Conservation (phyloP, 2,329 filamentous ascomycete genomes). For the Penicillium digitatum region DNA sequence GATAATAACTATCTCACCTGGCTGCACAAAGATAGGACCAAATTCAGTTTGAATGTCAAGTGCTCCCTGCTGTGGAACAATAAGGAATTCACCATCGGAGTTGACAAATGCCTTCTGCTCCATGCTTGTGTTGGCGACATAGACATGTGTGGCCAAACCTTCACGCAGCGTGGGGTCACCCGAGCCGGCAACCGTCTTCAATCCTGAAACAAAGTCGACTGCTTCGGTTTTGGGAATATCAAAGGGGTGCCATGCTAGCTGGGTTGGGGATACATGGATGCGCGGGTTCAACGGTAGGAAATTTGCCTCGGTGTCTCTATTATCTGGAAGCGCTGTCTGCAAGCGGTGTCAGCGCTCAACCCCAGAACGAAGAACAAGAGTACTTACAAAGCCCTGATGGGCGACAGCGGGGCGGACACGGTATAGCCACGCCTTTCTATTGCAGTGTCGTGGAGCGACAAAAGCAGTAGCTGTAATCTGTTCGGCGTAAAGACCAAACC, state of each 20-base stretch:
- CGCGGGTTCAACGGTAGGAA: slow-evolving; percentile 47
- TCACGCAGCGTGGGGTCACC: slow-evolving; percentile 56
- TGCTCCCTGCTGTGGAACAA: slow-evolving; percentile 61
- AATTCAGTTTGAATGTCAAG: slow-evolving; percentile 67
- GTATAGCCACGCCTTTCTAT: slow-evolving; percentile 59
- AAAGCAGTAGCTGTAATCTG: slow-evolving; percentile 59
- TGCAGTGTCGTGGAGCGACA: slow-evolving; percentile 54
- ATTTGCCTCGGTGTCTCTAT: slow-evolving; percentile 33
- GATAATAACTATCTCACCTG: slow-evolving; percentile 65
- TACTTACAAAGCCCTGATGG: slow-evolving; percentile 50
- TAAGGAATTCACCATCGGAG: slow-evolving; percentile 63
- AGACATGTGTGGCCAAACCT: slow-evolving; percentile 55
- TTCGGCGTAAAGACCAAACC: slow-evolving; percentile 36
- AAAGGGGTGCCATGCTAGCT: slow-evolving; percentile 57
- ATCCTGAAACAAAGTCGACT: slow-evolving; percentile 54
- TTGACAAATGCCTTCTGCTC: slow-evolving; percentile 55
- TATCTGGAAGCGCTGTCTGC: slow-evolving; percentile 48
- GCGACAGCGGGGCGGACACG: slow-evolving; percentile 54
- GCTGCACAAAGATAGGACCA: slow-evolving; percentile 60
- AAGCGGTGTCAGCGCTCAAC: neutral
- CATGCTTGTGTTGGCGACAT: slow-evolving; percentile 55
- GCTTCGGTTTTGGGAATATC: slow-evolving; percentile 48
- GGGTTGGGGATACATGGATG: slow-evolving; percentile 54
- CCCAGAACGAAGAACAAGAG: no score
- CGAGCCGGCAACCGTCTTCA: slow-evolving; percentile 54